Evolutionary conservation across 2,329 filamentous ascomycete genomes (phyloP), one percentile per base, ranked within the genome.

Genomic region (Neoarthrinium moseri): DNA sequence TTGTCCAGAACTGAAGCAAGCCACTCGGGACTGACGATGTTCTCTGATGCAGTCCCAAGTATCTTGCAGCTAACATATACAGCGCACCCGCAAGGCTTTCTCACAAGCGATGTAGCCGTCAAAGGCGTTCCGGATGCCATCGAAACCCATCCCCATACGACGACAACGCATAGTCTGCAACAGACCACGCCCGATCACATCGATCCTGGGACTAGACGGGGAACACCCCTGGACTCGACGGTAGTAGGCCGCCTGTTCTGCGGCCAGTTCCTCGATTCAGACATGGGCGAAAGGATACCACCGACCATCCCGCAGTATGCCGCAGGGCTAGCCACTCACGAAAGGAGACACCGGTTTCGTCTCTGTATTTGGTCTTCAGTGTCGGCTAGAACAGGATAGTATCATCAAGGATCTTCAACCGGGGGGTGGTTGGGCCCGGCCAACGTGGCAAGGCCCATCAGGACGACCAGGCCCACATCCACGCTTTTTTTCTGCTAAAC

Each of bases 381-480:
- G 51, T 52, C 46, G 51, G 55, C 22, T 51, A 54, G 51, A 58
- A 49, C 46, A 46, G 50, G 55, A 50, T 52, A 57, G 48, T 51
- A 51, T 53, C 51, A 51, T 51, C 52, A 48, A 49, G 55, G 55
- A 58, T 56, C 51, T 55, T 56, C 55, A 53, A 52, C 43, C 43
- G 44, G 50, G 32, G 41, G 41, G 21, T 34, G 32, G 51, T 49
- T 48, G 43, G 55, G 59, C 59, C 54, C 57, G 46, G 45, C 49
- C 56, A 53, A 63, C 60, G 60, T 63, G 60, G 60, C 60, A 60
- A 50, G 49, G 52, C 33, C 43, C 54, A 55, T 56, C 51, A 62
- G 60, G 60, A n/a, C 43, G 50, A 40, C 50, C 46, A 54, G 56
- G 60, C 54, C 60, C 60, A 62, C 60, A 48, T 53, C 52, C 56